phyloP scores from a whole-genome alignment of 2,329 filamentous ascomycete species.

The Fusarium oligoseptatum region DNA sequence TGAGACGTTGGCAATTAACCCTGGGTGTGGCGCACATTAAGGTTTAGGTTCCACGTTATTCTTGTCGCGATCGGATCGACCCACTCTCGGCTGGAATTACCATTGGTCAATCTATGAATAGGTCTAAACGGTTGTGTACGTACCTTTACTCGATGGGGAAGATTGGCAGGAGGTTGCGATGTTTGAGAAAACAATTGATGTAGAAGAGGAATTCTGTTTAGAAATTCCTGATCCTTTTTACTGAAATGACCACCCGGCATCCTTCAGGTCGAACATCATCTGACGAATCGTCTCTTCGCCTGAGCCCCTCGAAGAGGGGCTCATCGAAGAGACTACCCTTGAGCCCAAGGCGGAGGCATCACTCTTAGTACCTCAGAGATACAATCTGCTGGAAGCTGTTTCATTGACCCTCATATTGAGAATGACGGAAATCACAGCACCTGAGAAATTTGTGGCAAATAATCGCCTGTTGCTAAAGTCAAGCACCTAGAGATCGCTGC shows the following conservation, averaged over 20 bases:
- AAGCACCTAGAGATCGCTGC: neutral
- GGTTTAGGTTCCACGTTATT: neutral
- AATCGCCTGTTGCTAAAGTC: neutral
- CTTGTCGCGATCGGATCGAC: neutral
- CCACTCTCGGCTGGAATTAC: neutral
- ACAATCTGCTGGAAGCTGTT: neutral
- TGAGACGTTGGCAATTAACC: neutral
- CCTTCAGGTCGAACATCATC: neutral
- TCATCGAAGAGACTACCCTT: neutral
- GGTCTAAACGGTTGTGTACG: neutral
- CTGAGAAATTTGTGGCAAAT: neutral
- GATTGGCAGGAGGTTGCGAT: neutral
- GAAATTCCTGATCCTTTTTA: neutral
- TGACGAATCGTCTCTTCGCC: neutral
- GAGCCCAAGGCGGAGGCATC: neutral
- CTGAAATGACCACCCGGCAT: neutral
- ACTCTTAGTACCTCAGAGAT: neutral
- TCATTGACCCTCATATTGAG: no score
- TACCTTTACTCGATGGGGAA: neutral
- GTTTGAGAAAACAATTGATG: neutral
- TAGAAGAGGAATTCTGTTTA: neutral
- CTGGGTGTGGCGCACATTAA: neutral
- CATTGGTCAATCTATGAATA: neutral
- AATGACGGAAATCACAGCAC: neutral
- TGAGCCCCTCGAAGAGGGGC: neutral